Percentiles rank a stretch among this genome's conserved stretches.
Conservation (phyloP, 768 basidiomycete genomes). For the Xanthoconium stramineum region DNA sequence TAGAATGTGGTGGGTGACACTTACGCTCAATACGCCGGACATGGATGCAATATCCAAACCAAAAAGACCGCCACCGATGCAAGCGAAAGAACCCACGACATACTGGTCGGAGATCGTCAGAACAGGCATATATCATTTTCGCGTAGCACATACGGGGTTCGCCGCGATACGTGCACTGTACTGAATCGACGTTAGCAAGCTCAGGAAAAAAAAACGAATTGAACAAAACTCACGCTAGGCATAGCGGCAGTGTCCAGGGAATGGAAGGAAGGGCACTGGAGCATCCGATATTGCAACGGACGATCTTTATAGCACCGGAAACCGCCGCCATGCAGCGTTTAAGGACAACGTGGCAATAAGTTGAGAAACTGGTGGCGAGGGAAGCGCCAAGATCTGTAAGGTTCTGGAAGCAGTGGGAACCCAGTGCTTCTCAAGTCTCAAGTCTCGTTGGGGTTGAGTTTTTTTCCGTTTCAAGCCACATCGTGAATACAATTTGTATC, state of each 20-base stretch:
- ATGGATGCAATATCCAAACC: constrained; percentile 82
- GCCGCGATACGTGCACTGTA: constrained; percentile 54
- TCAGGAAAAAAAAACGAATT: background rate
- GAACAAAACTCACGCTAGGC: constrained; percentile 21
- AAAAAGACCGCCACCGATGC: constrained; percentile 77
- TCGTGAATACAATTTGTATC: background rate
- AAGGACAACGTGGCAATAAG: constrained; percentile 3
- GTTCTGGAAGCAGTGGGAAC: background rate
- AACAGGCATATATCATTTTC: background rate
- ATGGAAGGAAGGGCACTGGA: background rate
- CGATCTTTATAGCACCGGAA: constrained; percentile 13
- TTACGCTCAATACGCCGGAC: constrained; percentile 67
- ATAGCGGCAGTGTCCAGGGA: constrained; percentile 11
- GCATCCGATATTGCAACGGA: background rate
- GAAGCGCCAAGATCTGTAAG: constrained; percentile 1
- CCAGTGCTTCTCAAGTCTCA: background rate
- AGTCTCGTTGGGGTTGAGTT: background rate
- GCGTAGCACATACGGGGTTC: constrained; percentile 45
- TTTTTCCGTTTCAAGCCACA: background rate
- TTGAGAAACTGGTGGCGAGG: constrained; percentile 2
- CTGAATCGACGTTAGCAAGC: constrained; percentile 27
- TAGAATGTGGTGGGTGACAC: constrained; percentile 6
- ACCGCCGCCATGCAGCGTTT: background rate
- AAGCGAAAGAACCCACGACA: constrained; percentile 76
- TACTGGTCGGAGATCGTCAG: constrained; percentile 46